Evolutionary conservation across 2,329 filamentous ascomycete genomes (phyloP).

Genomic region (Pseudogymnoascus sp.): DNA sequence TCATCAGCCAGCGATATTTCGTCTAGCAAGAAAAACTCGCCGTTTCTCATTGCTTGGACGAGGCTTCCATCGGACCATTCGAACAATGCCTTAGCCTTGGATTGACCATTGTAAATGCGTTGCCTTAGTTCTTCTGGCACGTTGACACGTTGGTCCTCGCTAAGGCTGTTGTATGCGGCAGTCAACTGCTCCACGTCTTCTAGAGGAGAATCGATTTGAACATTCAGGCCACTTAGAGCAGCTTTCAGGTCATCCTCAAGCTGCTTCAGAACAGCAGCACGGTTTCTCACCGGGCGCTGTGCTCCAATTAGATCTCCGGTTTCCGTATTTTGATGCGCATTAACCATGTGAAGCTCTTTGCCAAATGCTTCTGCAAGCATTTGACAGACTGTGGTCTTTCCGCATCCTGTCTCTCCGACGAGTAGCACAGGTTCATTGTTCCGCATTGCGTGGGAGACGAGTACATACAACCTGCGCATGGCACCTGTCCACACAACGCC

Average conservation of each 20-base stretch:
- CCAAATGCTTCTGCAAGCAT: slow-evolving; percentile 73
- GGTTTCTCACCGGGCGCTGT: slow-evolving; percentile 82
- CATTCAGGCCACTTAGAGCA: slow-evolving; percentile 33
- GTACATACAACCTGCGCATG: slow-evolving; percentile 83
- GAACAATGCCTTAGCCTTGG: slow-evolving; percentile 76
- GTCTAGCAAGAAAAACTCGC: slow-evolving; percentile 86
- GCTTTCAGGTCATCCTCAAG: slow-evolving; percentile 53
- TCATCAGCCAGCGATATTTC: slow-evolving; percentile 98
- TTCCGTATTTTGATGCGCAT: slow-evolving; percentile 96
- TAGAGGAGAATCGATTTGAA: slow-evolving; percentile 48
- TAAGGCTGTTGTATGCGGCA: slow-evolving; percentile 33
- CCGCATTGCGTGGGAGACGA: slow-evolving; percentile 76
- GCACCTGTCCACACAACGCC: slow-evolving; percentile 89
- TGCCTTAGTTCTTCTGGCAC: slow-evolving; percentile 26
- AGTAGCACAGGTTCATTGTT: slow-evolving; percentile 92
- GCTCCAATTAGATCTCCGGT: slow-evolving; percentile 96
- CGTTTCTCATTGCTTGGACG: slow-evolving; percentile 85
- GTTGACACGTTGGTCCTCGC: slow-evolving; percentile 38
- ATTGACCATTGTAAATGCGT: slow-evolving; percentile 39
- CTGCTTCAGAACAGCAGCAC: slow-evolving; percentile 59
- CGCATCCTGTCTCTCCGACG: slow-evolving; percentile 93
- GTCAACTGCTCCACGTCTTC: slow-evolving; percentile 49
- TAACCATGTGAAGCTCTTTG: slow-evolving; percentile 78
- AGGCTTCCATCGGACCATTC: slow-evolving; percentile 95
- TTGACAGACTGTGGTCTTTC: slow-evolving; percentile 95